Percentiles rank a stretch among this genome's conserved stretches.
These are phyloP conservation scores for Macadamia tetraphylla DNA, from an alignment of 164 flowering plant species.

Conservation along the genomic window DNA sequence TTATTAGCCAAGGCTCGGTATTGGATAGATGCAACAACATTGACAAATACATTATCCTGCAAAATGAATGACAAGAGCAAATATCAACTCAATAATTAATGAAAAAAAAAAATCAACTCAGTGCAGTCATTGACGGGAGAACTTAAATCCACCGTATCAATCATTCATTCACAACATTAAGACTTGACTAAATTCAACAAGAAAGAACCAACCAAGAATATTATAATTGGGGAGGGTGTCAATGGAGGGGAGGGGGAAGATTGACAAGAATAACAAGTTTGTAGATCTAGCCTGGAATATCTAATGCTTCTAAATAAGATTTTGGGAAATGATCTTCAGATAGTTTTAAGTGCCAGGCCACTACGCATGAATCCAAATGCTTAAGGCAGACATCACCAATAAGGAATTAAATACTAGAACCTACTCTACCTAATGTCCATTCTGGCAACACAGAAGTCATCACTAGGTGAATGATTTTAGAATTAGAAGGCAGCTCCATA, in stretches of 20 bases:
- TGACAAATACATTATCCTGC: slow-evolving; percentile 86
- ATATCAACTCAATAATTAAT: not conserved
- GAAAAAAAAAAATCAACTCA: not conserved
- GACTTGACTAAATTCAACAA: not conserved
- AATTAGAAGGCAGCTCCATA: no score
- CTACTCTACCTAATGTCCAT: no score
- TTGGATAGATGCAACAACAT: slow-evolving; percentile 71
- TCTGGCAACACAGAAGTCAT: no score
- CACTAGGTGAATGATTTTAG: no score
- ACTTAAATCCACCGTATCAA: not conserved
- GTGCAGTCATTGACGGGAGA: not conserved
- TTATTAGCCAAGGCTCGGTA: slow-evolving; percentile 60
- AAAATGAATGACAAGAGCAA: slow-evolving; percentile 6
- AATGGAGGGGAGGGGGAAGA: not conserved
- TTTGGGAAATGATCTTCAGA: no score
- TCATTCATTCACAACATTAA: not conserved
- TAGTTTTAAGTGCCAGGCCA: no score
- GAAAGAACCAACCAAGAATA: not conserved
- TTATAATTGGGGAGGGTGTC: not conserved
- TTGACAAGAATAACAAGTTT: no score
- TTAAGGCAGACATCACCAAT: no score
- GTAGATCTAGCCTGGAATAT: no score
- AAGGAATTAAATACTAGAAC: no score
- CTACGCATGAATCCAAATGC: no score
- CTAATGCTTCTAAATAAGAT: no score